Base-by-base conservation (phyloP, 441 rosid species). In the Pelargonium citronellum region DNA sequence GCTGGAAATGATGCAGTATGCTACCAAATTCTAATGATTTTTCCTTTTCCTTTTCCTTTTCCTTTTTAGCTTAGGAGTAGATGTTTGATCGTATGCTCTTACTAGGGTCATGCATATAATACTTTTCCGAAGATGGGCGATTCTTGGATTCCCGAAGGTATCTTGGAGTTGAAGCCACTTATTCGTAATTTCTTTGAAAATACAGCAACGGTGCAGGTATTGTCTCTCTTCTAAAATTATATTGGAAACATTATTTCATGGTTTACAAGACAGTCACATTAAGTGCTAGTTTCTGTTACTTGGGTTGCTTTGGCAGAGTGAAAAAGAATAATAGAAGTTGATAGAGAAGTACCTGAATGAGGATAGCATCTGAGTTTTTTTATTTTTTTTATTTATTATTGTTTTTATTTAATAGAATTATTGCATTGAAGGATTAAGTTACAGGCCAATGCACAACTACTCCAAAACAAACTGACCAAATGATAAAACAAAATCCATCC, bases 1-100 rank as follows among this genome's bases (percentile, higher is more conserved):
- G 97, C 96, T 49, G 97, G 99, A 78, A 91, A 94, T 78, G 99
- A 94, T 86, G 96, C 96, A 70, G 99, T 89, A 79, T 64, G 95
- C 62, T 34, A 47, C 57, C 49, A 64, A 51, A 60, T 49, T 12
- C 15, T 12, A 27, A 27, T 27, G 30, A 30, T 12, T 53, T 24
- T 58, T 66, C 16, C 19, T 46, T 47, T 20, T 8, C 16, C 8
- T 30, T 64, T 12, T 13, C 5, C 7, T 34, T 6, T 5, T 34
- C 44, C 47, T 37, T 37, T 65, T 0, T 10, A 30, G 10, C 13
- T 3, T 51, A 20, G n/a, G 53, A 47, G 12, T 49, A 49, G 17
- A n/a, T 49, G 57, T 11, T 49, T 49, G 57, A 53, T 53, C 60
- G 5, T 15, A 27, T 27, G 30, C 30, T 27, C 30, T 27, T 60